These are phyloP conservation scores for Ceratocystis destructans DNA, from an alignment of 2,329 filamentous ascomycete genomes.

Conservation along the genomic window DNA sequence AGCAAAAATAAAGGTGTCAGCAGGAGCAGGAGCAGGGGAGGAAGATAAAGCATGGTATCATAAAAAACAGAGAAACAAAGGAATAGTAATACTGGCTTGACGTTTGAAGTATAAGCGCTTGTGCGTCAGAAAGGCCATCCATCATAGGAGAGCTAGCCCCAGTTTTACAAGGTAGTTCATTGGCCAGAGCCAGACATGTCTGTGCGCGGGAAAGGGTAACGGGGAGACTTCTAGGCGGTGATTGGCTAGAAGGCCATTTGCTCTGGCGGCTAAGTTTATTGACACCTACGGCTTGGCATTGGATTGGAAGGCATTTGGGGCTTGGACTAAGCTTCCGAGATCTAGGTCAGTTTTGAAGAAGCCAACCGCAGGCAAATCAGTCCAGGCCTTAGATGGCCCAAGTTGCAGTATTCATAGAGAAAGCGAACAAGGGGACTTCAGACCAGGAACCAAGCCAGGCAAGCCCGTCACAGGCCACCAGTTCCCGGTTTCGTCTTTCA, in stretches of 20 bases:
- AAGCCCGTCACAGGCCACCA: background rate
- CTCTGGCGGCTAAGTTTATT: slow-evolving; percentile 6
- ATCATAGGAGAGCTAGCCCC: background rate
- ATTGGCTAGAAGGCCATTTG: slow-evolving; percentile 5
- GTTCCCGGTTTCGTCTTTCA: background rate
- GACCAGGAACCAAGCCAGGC: background rate
- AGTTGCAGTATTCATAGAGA: too few relatives aligned
- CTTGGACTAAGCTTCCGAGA: too few relatives aligned
- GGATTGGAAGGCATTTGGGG: too few relatives aligned
- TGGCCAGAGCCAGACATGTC: background rate
- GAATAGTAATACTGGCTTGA: background rate
- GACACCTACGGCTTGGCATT: slow-evolving; percentile 6
- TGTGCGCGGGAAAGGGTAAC: background rate
- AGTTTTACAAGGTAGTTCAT: background rate
- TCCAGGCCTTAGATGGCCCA: too few relatives aligned
- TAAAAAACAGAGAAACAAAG: background rate
- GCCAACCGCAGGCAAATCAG: background rate
- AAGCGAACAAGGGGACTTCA: background rate
- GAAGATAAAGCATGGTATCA: too few relatives aligned
- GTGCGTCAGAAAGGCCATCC: background rate
- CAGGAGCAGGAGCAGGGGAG: too few relatives aligned
- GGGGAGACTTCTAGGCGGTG: background rate
- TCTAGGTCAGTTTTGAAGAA: background rate
- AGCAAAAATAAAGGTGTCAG: background rate
- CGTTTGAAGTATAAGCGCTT: background rate